Percentiles rank a stretch among this genome's conserved stretches.
These are phyloP conservation scores for Calonectria pteridis DNA, from an alignment of 2,329 filamentous ascomycete genomes.

Conservation along the genomic window DNA sequence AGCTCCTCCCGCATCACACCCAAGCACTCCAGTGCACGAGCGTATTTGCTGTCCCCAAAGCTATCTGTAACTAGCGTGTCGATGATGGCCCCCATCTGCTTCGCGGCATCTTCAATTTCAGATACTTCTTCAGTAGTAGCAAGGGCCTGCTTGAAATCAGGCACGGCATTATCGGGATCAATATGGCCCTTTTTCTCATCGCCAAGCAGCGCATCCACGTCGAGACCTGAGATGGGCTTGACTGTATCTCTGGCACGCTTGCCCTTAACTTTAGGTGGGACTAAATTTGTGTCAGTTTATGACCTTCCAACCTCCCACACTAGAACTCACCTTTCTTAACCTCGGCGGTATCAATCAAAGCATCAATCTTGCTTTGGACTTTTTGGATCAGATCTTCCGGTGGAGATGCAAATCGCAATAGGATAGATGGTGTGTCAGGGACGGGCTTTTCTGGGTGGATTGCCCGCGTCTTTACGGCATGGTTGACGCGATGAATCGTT, in stretches of 20 bases:
- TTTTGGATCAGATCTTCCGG: constrained; percentile 74
- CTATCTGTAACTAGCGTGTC: constrained; percentile 77
- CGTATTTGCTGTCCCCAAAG: constrained; percentile 81
- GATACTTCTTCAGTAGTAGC: constrained; percentile 69
- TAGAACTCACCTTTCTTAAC: constrained; percentile 81
- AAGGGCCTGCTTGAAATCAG: constrained; percentile 89
- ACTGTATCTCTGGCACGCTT: constrained; percentile 76
- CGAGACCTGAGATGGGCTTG: constrained; percentile 90
- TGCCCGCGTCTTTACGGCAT: constrained; percentile 86
- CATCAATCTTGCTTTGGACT: constrained; percentile 69
- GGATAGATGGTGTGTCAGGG: constrained; percentile 70
- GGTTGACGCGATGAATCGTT: constrained; percentile 87
- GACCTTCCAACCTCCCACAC: background rate
- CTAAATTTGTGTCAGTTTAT: constrained; percentile 55
- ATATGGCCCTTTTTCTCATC: constrained; percentile 61
- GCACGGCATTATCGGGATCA: constrained; percentile 80
- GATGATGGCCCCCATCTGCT: constrained; percentile 82
- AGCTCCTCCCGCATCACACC: constrained; percentile 84
- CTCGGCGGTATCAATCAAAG: constrained; percentile 76
- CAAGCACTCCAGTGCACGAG: constrained; percentile 79
- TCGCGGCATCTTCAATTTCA: constrained; percentile 74
- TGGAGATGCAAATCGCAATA: constrained; percentile 80
- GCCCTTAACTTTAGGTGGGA: constrained; percentile 83
- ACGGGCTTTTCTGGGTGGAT: constrained; percentile 77
- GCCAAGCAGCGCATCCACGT: constrained; percentile 85